phyloP scores from a whole-genome alignment of 306 rosid species.

The Hippophae rhamnoides region DNA sequence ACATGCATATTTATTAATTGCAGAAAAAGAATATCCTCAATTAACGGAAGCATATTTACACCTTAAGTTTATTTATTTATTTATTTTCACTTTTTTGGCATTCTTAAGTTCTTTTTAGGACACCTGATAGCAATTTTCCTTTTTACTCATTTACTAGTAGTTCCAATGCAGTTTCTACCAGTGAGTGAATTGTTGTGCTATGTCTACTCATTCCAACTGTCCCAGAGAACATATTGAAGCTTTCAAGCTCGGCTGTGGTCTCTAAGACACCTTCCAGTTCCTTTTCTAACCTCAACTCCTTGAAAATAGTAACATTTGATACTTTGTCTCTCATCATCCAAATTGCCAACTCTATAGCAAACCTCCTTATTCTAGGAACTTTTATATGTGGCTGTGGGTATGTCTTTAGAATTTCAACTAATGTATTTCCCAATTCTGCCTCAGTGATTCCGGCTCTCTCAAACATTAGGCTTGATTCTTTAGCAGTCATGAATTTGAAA shows the following conservation, averaged over 20 bases:
- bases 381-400: conserved; percentile 58
- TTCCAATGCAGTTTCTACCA: conserved; percentile 63
- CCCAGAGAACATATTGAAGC: conserved; percentile 88
- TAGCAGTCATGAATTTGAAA: conserved; percentile 49
- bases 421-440: conserved; percentile 38
- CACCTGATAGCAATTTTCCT: background rate
- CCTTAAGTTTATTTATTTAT: background rate
- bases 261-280: conserved; percentile 67
- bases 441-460: conserved; percentile 47
- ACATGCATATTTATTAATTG: background rate
- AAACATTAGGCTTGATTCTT: conserved; percentile 55
- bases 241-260: conserved; percentile 91
- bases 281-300: conserved; percentile 41
- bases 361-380: conserved; percentile 83
- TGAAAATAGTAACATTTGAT: conserved; percentile 39
- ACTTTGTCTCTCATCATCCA: conserved; percentile 83
- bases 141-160: conserved; percentile 31
- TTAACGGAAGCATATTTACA: conserved; percentile 1
- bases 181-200: conserved; percentile 53
- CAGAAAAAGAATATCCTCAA: background rate
- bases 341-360: conserved; percentile 60
- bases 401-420: conserved; percentile 53
- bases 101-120: background rate
- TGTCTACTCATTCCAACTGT: conserved; percentile 77
- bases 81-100: background rate